Base-by-base conservation (phyloP, 1,139 yeast genomes). In the Diutina mesorugosa region DNA sequence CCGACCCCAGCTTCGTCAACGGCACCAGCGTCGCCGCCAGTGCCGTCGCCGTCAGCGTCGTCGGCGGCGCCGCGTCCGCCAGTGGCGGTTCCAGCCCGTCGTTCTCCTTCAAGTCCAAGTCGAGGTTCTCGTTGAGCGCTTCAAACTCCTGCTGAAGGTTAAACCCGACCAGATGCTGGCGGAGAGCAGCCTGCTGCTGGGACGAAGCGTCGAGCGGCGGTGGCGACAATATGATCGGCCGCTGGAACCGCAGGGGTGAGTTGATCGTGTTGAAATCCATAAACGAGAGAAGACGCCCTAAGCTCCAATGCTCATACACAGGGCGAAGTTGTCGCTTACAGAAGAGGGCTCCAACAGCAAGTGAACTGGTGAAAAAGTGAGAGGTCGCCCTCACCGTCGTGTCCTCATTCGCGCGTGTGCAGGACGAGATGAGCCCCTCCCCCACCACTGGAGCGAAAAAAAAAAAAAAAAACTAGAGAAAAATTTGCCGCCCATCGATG, bases 111-210 rank as follows among this genome's bases (percentile, higher is more conserved):
- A 76, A 70, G 63, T 76, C 80, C 64, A 76, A 69, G 61, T 76
- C 79, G 66, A 76, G 72, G 60, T 76, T 79, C 30, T 75, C 77
- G 55, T 75, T 75, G 60, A 76, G 68, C 16, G 79, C 74, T 61
- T 72, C 79, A 63, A 73, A 76, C 65, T 71, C 81, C 58, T 71
- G 80, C 66, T 71, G 79, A 61, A 75, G 70, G 60, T 76, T 74
- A 62, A 71, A 71, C 10, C 79, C 76, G 51, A 77, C 63, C 55
- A 61, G 59, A 56, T 58, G 63, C 56, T 62, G 60, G 32, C 64
- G 56, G 50, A 50, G 41, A 30, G 45, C 53, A 30, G 53, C 53
- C 53, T 28, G 53, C 51, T 48, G 51, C 53, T 50, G 45, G 28
- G 53, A 16, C 28, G 53, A 32, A n/a, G 41, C 28, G 45, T 50